These are phyloP conservation scores for Hylodesmum podocarpum DNA, from an alignment of 306 rosid genomes.

Conservation along the genomic window DNA sequence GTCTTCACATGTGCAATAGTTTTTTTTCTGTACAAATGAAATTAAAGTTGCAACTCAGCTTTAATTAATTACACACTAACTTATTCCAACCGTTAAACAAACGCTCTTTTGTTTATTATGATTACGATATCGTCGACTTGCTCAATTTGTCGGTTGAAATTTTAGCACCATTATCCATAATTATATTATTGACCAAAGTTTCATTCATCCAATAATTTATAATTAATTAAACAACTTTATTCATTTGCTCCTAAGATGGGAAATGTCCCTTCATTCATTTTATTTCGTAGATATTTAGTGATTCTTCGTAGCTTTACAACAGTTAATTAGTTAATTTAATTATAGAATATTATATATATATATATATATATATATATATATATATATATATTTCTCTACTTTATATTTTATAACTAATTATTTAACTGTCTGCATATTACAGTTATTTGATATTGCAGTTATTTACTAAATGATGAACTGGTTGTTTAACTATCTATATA, in stretches of 20 bases:
- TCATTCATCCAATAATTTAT: not conserved
- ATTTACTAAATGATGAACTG: no score
- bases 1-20: conserved; percentile 43
- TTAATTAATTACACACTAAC: conserved; percentile 14
- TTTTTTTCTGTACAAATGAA: conserved; percentile 6
- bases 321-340: no score
- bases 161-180: conserved; percentile 1
- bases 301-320: no score
- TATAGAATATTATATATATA: no score
- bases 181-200: conserved; percentile 13
- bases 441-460: no score
- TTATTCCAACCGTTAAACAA: conserved; percentile 10
- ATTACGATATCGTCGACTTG: not conserved
- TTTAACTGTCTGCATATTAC: no score
- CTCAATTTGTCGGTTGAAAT: conserved; percentile 23
- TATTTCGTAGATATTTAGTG: no score
- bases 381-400: no score
- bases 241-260: not conserved
- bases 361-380: no score
- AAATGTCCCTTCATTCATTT: not conserved
- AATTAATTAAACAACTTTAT: not conserved
- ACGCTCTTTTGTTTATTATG: conserved; percentile 17
- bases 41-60: conserved; percentile 20
- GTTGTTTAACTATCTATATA: no score
- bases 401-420: no score